Evolutionary conservation across 345 rosid species (phyloP), one percentile per base, ranked within the genome.

Genomic region (Euphorbia peplus): DNA sequence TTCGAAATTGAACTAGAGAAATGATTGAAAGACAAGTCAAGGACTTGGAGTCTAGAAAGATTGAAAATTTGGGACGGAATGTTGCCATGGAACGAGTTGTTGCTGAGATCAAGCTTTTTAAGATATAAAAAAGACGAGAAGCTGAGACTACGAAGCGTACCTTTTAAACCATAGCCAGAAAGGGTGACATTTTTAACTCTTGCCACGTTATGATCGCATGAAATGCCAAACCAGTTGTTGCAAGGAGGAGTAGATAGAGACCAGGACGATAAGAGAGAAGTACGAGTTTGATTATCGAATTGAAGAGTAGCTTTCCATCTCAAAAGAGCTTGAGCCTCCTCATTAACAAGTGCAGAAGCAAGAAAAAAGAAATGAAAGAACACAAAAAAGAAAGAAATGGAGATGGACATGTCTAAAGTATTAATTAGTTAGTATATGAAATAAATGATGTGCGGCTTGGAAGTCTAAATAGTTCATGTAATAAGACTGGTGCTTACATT

Each of bases 121-220:
- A 44, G 50, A 44, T 44, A 7, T 44, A 18, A 18, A 44, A 44
- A 44, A 44, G 50, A 44, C 16, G 16, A 44, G 12, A 44, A 44
- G 50, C 16, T 6, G 50, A 44, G 50, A 15, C 16, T 15, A 10
- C 16, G 50, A 44, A 44, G 50, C 16, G 75, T 41, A 71, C 22
- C 69, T 71, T 63, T n/a, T 26, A 63, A 53, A 65, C 22, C 81
- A 1, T 59, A 35, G 4, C 16, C 50, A 8, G 15, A 4, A 44
- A 44, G 50, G 50, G 0, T 10, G 50, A 44, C 14, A 44, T 13
- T 44, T 1, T 16, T 1, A 44, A 44, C 50, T 13, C 14, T 11
- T 12, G 37, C 6, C 37, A 32, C 6, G 37, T n/a, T n/a, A n/a
- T 44, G 50, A 44, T 12, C 18, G 50, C 50, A 44, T 16, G 50